A percentile compares a stretch with the other conserved stretches of the same genome.
These are phyloP conservation scores for Persicaria maculosa DNA, from an alignment of 148 eudicot species.

Conservation along the genomic window DNA sequence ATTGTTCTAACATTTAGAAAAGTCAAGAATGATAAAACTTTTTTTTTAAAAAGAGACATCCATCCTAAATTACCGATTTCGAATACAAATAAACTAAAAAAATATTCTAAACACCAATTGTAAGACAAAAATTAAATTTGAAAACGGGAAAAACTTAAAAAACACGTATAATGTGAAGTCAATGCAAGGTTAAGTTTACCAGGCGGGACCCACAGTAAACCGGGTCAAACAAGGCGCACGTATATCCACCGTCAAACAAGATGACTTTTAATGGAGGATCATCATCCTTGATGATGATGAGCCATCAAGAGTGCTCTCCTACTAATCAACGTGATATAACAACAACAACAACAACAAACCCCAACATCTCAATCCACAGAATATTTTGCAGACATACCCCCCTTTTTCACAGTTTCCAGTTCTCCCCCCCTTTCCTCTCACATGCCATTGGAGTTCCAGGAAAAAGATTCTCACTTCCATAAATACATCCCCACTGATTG, in stretches of 20 bases:
- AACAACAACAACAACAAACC: neutral
- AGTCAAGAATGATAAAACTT: no score
- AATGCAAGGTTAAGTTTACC: slow-evolving; percentile 2
- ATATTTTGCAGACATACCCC: slow-evolving; percentile 12
- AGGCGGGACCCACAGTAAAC: neutral
- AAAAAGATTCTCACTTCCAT: neutral
- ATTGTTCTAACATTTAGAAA: no score
- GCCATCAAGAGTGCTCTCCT: slow-evolving; percentile 11
- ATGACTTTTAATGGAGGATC: slow-evolving; percentile 1
- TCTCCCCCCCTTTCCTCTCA: neutral
- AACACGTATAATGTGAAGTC: slow-evolving; percentile 3
- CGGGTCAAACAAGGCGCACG: slow-evolving; percentile 13
- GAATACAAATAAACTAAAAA: no score
- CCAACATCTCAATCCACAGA: slow-evolving; percentile 3
- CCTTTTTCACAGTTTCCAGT: neutral
- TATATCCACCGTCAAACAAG: slow-evolving; percentile 16
- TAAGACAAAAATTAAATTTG: no score
- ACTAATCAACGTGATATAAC: slow-evolving; percentile 4
- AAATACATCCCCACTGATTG: neutral
- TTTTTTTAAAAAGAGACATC: no score
- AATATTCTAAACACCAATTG: no score
- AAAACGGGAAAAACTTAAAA: neutral
- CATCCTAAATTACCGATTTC: no score
- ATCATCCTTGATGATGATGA: neutral
- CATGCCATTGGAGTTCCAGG: slow-evolving; percentile 3